Percentiles rank a stretch among this genome's conserved stretches.
phyloP scores from a whole-genome alignment of 2,329 filamentous ascomycete species.

The Hymenoscyphus repandus region DNA sequence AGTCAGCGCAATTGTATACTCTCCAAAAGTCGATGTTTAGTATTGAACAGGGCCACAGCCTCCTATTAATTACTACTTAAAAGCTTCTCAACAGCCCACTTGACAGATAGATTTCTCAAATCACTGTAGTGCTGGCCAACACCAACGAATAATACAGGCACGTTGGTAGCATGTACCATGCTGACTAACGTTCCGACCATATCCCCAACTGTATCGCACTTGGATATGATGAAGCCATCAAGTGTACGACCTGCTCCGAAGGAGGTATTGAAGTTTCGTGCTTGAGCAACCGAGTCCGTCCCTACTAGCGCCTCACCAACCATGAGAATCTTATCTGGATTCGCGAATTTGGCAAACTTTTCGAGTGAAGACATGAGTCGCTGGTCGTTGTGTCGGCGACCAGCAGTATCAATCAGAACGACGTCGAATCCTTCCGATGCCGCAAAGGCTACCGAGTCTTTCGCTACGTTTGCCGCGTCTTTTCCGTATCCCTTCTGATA shows the following conservation, averaged over 20 bases:
- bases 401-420: conserved; percentile 94
- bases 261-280: conserved; percentile 89
- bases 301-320: conserved; percentile 86
- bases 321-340: conserved; percentile 98
- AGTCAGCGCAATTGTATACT: neutral
- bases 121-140: conserved; percentile 67
- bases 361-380: conserved; percentile 94
- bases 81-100: conserved; percentile 64
- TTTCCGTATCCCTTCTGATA: conserved; percentile 98
- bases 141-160: conserved; percentile 90
- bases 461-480: conserved; percentile 90
- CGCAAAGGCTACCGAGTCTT: conserved; percentile 83
- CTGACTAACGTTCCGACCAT: conserved; percentile 86
- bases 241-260: conserved; percentile 77
- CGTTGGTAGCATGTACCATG: conserved; percentile 94
- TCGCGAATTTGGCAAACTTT: conserved; percentile 94
- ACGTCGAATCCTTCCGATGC: conserved; percentile 77
- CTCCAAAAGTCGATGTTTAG: too few species aligned
- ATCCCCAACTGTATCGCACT: conserved; percentile 98
- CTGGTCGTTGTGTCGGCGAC: conserved; percentile 89
- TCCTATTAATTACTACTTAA: conserved; percentile 34
- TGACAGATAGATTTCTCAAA: conserved; percentile 62
- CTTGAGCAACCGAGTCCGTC: conserved; percentile 91
- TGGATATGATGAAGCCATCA: conserved; percentile 97
- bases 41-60: neutral